These are phyloP conservation scores for Cudoniella acicularis DNA, from an alignment of 495 filamentous ascomycete genomes.

Conservation along the genomic window DNA sequence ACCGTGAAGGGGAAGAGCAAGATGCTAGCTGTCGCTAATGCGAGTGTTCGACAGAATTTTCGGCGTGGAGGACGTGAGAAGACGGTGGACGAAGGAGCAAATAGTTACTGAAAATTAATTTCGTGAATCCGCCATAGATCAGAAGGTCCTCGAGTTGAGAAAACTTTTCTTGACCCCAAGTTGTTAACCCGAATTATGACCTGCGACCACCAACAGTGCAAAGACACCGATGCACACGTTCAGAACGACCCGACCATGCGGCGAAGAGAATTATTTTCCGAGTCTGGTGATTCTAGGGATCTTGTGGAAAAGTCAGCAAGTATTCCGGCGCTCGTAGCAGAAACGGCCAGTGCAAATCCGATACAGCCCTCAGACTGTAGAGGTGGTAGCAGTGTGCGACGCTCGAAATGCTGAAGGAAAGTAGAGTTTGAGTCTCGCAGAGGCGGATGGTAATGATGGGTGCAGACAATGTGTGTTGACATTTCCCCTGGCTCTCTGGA, in stretches of 20 bases:
- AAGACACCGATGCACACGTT: conserved; percentile 22
- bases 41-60: conserved; percentile 7
- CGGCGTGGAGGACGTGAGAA: conserved; percentile 2
- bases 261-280: conserved; percentile 3
- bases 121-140: conserved; percentile 17
- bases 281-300: neutral
- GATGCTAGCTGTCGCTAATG: conserved; percentile 6
- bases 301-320: neutral
- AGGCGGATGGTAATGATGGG: neutral
- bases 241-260: conserved; percentile 24
- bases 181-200: neutral
- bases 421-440: neutral
- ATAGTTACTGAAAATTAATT: conserved; percentile 10
- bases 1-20: neutral
- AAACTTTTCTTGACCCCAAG: neutral
- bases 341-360: neutral
- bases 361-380: neutral
- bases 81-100: conserved; percentile 14
- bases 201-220: conserved; percentile 16
- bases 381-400: neutral
- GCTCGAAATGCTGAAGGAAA: neutral
- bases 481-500: neutral
- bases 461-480: neutral
- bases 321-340: neutral
- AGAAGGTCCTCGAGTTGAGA: neutral